Evolutionary conservation across 768 basidiomycete genomes (phyloP), one percentile per base, ranked within the genome.

Genomic region (Filobasidium floriforme): DNA sequence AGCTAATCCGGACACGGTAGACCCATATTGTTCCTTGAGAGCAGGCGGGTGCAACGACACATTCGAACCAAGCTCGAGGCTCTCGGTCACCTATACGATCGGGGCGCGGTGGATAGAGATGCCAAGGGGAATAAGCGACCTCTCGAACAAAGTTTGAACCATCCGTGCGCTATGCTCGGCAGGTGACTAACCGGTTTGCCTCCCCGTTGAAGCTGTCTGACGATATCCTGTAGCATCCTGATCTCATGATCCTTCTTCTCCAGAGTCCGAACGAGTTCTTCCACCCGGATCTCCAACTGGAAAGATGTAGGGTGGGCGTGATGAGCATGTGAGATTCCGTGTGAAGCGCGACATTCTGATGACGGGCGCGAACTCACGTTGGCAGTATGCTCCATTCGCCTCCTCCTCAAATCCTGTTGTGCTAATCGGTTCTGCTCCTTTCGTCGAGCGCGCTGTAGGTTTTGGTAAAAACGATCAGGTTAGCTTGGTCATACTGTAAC

Each of bases 371-470:
- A 19, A 40, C 59, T 32, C 40, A 60, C 59, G 26, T 40, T 60
- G 5, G n/a, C 15, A 26, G 59, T 43, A 40, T 60, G 59, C 15
- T 60, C 59, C 32, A 60, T 60, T 41, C 59, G 28, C 26, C 59
- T n/a, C 37, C 59, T 60, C 19, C 59, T 37, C 19, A 60, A 29
- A 60, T 60, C 59, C 26, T 60, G 59, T n/a, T 60, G 59, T 40
- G 59, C 59, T n/a, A 60, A 43, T 41, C 59, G 28, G 26, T 60
- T 60, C 59, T 60, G 59, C 37, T 60, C 59, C 26, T 60, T 60
- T 29, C 59, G 12, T 29, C 59, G 28, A 19, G 59, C 40, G 12
- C 54, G 19, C 54, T 57, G 6, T 28, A n/a, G n/a, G n/a, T n/a
- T n/a, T n/a, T n/a, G n/a, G n/a, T 18, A 49, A 49, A 24, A 24